Conservation (phyloP, 768 basidiomycete genomes). For the Serendipita indica region DNA sequence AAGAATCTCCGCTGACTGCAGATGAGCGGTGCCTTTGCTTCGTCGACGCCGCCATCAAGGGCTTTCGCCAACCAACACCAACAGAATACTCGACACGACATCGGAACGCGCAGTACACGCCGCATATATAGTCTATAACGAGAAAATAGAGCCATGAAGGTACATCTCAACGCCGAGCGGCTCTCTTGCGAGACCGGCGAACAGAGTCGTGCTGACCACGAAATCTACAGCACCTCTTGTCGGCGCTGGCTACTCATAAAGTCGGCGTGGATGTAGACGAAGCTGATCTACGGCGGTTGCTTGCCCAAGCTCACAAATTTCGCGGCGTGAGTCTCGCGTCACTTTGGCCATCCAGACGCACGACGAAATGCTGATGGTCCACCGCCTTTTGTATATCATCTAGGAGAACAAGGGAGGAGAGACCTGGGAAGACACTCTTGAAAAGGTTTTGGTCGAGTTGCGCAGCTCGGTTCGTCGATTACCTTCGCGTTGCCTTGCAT, state of each 20-base stretch:
- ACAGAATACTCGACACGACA: too few relatives aligned
- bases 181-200: too few relatives aligned
- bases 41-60: too few relatives aligned
- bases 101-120: too few relatives aligned
- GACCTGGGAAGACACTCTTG: conserved; percentile 86
- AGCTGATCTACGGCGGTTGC: conserved; percentile 63
- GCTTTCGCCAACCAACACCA: too few relatives aligned
- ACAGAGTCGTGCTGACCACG: too few relatives aligned
- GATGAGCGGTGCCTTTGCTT: too few relatives aligned
- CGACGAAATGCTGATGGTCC: conserved; percentile 18
- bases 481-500: not conserved
- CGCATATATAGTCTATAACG: too few relatives aligned
- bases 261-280: conserved; percentile 21
- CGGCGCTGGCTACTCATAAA: conserved; percentile 6
- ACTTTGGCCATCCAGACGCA: conserved; percentile 9
- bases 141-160: too few relatives aligned
- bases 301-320: conserved; percentile 74
- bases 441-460: conserved; percentile 75
- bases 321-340: conserved; percentile 44
- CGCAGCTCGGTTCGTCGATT: conserved; percentile 34
- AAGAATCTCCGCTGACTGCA: too few relatives aligned
- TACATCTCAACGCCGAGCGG: too few relatives aligned
- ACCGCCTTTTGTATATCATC: conserved; percentile 26
- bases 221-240: conserved; percentile 3
- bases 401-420: conserved; percentile 63